Evolutionary conservation across 768 basidiomycete species (phyloP).

Genomic region (Collybia mongolica): DNA sequence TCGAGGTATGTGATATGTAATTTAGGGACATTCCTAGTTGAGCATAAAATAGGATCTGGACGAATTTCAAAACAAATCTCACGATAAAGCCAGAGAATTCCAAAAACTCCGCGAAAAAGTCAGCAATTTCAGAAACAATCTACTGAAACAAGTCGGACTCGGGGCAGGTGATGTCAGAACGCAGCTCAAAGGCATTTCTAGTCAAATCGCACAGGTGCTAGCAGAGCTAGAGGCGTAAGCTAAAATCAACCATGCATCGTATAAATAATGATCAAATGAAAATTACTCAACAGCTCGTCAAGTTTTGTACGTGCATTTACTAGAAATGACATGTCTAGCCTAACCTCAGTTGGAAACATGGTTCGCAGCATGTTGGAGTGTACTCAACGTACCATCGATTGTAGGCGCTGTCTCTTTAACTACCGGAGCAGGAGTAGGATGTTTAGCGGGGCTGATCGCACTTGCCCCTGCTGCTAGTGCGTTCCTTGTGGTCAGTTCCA

Average conservation of each 20-base stretch:
- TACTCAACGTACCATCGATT: neutral
- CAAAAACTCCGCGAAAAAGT: neutral
- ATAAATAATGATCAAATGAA: too few relatives aligned
- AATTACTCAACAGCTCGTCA: too few relatives aligned
- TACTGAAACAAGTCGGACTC: neutral
- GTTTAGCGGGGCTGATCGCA: neutral
- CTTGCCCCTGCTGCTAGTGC: neutral
- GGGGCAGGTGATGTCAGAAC: neutral
- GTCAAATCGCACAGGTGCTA: neutral
- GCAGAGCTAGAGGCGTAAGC: neutral
- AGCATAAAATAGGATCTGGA: neutral
- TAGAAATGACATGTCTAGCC: too few relatives aligned
- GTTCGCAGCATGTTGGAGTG: neutral
- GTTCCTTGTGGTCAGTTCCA: neutral
- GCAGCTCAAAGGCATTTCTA: neutral
- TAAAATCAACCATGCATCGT: too few relatives aligned
- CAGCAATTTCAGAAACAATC: neutral
- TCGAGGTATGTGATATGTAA: neutral
- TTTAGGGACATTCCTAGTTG: too few relatives aligned
- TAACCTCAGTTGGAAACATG: neutral
- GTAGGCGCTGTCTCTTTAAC: neutral
- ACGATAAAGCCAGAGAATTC: constrained; percentile 3
- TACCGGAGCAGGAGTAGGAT: neutral
- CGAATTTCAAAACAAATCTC: neutral
- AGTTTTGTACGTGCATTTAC: too few relatives aligned